Evolutionary conservation across 2,329 filamentous ascomycete species (phyloP).

Genomic region (Macrophomina tecta): DNA sequence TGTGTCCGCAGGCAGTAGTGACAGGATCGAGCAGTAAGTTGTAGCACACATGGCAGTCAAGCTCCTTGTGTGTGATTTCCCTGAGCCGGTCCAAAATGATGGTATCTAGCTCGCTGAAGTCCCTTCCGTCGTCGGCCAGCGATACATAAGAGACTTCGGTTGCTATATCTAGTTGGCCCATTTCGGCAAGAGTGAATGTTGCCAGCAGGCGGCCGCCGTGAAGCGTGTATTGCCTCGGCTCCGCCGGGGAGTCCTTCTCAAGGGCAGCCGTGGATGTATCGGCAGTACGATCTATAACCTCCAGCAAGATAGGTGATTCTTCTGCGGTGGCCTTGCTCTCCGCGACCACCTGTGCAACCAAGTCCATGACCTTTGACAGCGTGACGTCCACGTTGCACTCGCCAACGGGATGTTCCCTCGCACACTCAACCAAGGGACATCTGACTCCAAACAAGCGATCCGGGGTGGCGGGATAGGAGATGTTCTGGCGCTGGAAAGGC

Average conservation of each 20-base stretch:
- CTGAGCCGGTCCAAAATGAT: slow-evolving; percentile 64
- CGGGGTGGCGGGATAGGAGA: slow-evolving; percentile 76
- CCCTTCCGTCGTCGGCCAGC: slow-evolving; percentile 44
- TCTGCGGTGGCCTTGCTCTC: slow-evolving; percentile 42
- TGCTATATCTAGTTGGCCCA: slow-evolving; percentile 64
- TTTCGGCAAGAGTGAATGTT: slow-evolving; percentile 69
- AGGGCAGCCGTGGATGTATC: slow-evolving; percentile 44
- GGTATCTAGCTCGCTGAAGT: slow-evolving; percentile 52
- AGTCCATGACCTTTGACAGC: slow-evolving; percentile 71
- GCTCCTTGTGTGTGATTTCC: slow-evolving; percentile 68
- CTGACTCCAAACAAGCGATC: slow-evolving; percentile 71
- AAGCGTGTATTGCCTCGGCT: slow-evolving; percentile 50
- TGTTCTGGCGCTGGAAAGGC: slow-evolving; percentile 67
- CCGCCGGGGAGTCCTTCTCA: slow-evolving; percentile 44
- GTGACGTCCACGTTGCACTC: slow-evolving; percentile 82
- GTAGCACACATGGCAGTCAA: slow-evolving; percentile 91
- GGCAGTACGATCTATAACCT: slow-evolving; percentile 44
- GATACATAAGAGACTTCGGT: slow-evolving; percentile 61
- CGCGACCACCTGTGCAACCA: slow-evolving; percentile 59
- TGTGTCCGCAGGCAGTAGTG: slow-evolving; percentile 87
- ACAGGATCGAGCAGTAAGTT: slow-evolving; percentile 79
- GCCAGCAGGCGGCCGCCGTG: slow-evolving; percentile 67
- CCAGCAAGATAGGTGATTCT: slow-evolving; percentile 46
- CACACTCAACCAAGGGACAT: slow-evolving; percentile 74
- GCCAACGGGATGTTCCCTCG: slow-evolving; percentile 72